phyloP scores from a whole-genome alignment of 768 basidiomycete genomes.

The Psilocybe sp. region DNA sequence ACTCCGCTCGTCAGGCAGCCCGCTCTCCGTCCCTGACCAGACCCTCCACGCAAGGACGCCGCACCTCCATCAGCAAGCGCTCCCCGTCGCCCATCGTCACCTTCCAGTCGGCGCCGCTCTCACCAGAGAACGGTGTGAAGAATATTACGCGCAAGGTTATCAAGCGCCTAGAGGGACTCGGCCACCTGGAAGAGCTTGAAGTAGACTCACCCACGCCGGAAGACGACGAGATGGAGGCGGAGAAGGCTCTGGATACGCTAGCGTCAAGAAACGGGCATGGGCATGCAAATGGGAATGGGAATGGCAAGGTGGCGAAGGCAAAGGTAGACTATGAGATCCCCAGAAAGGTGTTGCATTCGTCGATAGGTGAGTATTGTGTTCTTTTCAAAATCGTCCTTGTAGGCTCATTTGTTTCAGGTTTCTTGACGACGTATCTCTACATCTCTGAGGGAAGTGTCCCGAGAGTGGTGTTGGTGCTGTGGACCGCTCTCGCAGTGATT shows the following conservation, averaged over 20 bases:
- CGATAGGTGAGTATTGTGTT: constrained; percentile 61
- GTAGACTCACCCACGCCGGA: constrained; percentile 26
- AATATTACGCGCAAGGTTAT: constrained; percentile 50
- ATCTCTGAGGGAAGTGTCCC: constrained; percentile 58
- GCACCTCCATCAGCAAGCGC: constrained; percentile 26
- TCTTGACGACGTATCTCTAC: constrained; percentile 42
- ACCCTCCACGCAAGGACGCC: constrained; percentile 1
- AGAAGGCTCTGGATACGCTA: constrained; percentile 21
- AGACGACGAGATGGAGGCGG: constrained; percentile 31
- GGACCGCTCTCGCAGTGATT: constrained; percentile 64
- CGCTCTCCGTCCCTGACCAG: constrained; percentile 22
- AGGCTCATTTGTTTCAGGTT: constrained; percentile 25
- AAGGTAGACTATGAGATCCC: constrained; percentile 89
- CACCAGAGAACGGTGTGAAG: constrained; percentile 37
- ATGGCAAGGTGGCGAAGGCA: constrained; percentile 14
- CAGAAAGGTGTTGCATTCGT: constrained; percentile 81
- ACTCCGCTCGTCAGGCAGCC: constrained; percentile 17
- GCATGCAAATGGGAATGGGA: constrained; percentile 11
- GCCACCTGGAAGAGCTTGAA: constrained; percentile 33
- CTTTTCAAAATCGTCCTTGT: neutral
- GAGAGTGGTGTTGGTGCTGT: constrained; percentile 59
- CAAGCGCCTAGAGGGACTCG: constrained; percentile 43
- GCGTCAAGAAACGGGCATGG: constrained; percentile 16
- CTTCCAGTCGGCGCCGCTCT: constrained; percentile 35
- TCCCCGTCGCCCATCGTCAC: constrained; percentile 48